Evolutionary conservation across 371 early-diverging fungal species (phyloP).

Genomic region (Mucor saturninus): DNA sequence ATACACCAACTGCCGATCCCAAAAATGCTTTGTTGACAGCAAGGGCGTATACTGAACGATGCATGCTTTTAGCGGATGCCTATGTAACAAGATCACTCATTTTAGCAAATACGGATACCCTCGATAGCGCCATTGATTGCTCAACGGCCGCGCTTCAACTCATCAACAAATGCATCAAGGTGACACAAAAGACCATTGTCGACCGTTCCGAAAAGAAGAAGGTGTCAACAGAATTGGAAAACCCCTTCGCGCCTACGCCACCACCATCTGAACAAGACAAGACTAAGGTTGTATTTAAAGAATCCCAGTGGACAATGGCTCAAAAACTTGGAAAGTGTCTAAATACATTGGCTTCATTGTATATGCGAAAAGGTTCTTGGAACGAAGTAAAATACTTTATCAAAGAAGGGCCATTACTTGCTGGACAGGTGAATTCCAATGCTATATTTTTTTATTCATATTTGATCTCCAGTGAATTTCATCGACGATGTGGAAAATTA

Average conservation of each 20-base stretch:
- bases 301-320: slow-evolving; percentile 49
- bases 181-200: slow-evolving; percentile 4
- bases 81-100: slow-evolving; percentile 8
- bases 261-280: slow-evolving; percentile 4
- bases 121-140: slow-evolving; percentile 19
- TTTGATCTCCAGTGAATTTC: slow-evolving; percentile 58
- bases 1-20: not conserved
- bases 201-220: slow-evolving; percentile 1
- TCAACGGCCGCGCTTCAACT: slow-evolving; percentile 13
- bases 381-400: slow-evolving; percentile 74
- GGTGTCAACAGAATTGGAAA: not conserved
- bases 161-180: slow-evolving; percentile 16
- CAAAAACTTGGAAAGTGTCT: slow-evolving; percentile 55
- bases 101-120: slow-evolving; percentile 10
- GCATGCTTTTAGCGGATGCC: slow-evolving; percentile 19
- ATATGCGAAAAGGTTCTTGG: slow-evolving; percentile 68
- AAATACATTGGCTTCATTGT: slow-evolving; percentile 57
- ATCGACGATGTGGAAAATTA: slow-evolving; percentile 53
- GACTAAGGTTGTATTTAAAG: slow-evolving; percentile 27
- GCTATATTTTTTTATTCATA: slow-evolving; percentile 49
- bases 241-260: slow-evolving; percentile 12
- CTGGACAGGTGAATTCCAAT: slow-evolving; percentile 54
- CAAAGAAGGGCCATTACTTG: slow-evolving; percentile 60
- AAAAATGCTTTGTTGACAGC: slow-evolving; percentile 2
- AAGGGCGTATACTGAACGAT: slow-evolving; percentile 9